Evolutionary conservation across 257 asterid genomes (phyloP).

Genomic region (Fraxinus excelsior): DNA sequence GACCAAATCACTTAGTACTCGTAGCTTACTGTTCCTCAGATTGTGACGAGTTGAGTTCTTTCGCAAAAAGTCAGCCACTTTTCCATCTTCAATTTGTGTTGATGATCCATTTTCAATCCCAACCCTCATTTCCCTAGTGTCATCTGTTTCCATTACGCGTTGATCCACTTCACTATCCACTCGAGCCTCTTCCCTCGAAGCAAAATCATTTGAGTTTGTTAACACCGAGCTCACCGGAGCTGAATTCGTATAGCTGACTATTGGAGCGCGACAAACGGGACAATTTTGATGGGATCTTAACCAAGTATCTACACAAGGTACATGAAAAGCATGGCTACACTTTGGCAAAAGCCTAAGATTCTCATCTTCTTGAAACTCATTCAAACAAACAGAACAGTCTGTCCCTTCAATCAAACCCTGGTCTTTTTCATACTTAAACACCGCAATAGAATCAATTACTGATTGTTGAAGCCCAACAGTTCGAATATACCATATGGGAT

Average conservation of each 20-base stretch:
- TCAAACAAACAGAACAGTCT: constrained; percentile 78
- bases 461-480: constrained; percentile 62
- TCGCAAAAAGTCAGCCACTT: not conserved
- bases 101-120: constrained; percentile 21
- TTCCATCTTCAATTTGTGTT: constrained; percentile 9
- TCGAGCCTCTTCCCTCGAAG: constrained; percentile 18
- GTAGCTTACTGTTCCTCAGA: constrained; percentile 11
- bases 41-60: not conserved
- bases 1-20: constrained; percentile 53
- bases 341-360: constrained; percentile 72
- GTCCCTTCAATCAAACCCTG: constrained; percentile 47
- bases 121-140: constrained; percentile 1
- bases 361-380: constrained; percentile 69
- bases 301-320: constrained; percentile 77
- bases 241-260: constrained; percentile 13
- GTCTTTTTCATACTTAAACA: constrained; percentile 48
- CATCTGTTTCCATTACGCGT: constrained; percentile 15
- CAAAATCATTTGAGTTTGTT: not conserved
- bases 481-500: constrained; percentile 70
- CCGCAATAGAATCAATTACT: constrained; percentile 59
- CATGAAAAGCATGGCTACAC: constrained; percentile 82
- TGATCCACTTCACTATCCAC: constrained; percentile 10
- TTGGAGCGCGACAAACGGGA: constrained; percentile 78
- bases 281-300: constrained; percentile 71
- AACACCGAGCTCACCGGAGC: not conserved